Evolutionary conservation across 345 rosid species (phyloP).

Genomic region (Gossypium herbaceum): DNA sequence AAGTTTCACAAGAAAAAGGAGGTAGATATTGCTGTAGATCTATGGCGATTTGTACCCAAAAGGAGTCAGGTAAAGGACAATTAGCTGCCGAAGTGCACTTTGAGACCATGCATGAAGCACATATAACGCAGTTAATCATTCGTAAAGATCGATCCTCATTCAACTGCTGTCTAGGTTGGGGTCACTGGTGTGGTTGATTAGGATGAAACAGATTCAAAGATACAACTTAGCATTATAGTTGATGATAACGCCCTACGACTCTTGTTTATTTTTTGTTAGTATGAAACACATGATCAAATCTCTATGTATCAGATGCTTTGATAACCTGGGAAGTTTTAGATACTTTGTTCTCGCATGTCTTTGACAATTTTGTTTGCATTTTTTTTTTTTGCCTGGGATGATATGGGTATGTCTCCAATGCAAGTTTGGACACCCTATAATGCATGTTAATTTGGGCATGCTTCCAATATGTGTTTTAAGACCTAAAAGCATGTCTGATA

Average conservation of each 20-base stretch:
- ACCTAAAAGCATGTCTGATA: no score
- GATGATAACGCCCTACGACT: neutral
- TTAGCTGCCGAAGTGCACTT: neutral
- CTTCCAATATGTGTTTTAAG: no score
- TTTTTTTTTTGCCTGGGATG: no score
- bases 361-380: no score
- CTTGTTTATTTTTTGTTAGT: neutral
- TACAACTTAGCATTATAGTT: neutral
- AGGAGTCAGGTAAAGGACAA: slow-evolving; percentile 14
- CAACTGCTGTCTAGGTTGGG: neutral
- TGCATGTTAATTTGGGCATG: no score
- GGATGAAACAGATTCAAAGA: neutral
- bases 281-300: neutral
- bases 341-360: no score
- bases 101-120: neutral
- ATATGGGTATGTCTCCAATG: no score
- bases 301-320: neutral
- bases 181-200: neutral
- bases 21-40: slow-evolving; percentile 88
- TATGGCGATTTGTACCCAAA: slow-evolving; percentile 86
- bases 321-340: no score
- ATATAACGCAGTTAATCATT: neutral
- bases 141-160: neutral
- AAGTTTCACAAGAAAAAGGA: slow-evolving; percentile 84
- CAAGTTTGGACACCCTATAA: no score